These are phyloP conservation scores for Wickerhamomyces kurtzmanii DNA, from an alignment of 805 yeast species.

Conservation along the genomic window DNA sequence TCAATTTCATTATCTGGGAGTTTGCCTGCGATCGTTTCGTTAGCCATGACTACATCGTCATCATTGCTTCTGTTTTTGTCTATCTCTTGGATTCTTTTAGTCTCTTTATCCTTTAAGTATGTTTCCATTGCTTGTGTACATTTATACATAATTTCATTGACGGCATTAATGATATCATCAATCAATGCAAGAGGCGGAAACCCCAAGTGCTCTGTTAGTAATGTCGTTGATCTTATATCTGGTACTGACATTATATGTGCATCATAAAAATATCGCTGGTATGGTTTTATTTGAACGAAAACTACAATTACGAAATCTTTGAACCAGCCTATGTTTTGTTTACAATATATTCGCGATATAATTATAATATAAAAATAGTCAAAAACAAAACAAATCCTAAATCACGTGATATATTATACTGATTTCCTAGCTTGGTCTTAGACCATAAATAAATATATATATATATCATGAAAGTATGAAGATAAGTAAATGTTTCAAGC, in stretches of 20 bases:
- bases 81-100: slow-evolving; percentile 3
- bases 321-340: too few species aligned
- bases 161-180: slow-evolving; percentile 84
- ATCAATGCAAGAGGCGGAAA: slow-evolving; percentile 74
- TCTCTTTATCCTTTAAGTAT: slow-evolving; percentile 32
- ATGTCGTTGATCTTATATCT: slow-evolving; percentile 28
- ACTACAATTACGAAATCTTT: too few species aligned
- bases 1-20: slow-evolving; percentile 45
- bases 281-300: background rate
- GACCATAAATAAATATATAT: too few species aligned
- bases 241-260: slow-evolving; percentile 22
- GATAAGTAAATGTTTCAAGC: too few species aligned
- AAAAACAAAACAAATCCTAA: too few species aligned
- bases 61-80: slow-evolving; percentile 13
- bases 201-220: slow-evolving; percentile 80
- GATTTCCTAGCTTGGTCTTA: too few species aligned
- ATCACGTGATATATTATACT: too few species aligned
- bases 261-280: background rate
- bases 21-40: slow-evolving; percentile 12
- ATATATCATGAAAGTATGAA: too few species aligned
- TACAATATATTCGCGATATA: too few species aligned
- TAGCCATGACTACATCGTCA: slow-evolving; percentile 18
- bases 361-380: too few species aligned
- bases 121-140: slow-evolving; percentile 74
- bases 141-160: slow-evolving; percentile 73